Conservation (phyloP, 2,329 filamentous ascomycete genomes). For the Pezicula rhizophila region DNA sequence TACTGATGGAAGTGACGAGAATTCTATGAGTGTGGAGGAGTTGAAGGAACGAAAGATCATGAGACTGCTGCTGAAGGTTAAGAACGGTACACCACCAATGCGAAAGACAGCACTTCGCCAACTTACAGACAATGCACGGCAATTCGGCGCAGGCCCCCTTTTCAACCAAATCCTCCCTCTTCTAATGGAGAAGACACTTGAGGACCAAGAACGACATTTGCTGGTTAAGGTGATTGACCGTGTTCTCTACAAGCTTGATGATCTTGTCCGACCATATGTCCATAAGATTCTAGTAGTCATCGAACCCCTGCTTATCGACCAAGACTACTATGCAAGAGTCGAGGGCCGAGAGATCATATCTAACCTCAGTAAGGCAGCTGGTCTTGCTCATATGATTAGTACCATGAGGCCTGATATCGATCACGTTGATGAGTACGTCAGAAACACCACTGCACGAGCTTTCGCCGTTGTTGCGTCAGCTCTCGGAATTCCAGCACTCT, state of each 20-base stretch:
- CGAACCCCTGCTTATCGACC: slow-evolving; percentile 96
- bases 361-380: slow-evolving; percentile 93
- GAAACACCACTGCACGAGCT: slow-evolving; percentile 93
- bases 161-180: slow-evolving; percentile 97
- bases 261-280: slow-evolving; percentile 90
- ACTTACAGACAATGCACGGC: slow-evolving; percentile 92
- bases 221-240: slow-evolving; percentile 98
- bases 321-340: slow-evolving; percentile 98
- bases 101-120: slow-evolving; percentile 95
- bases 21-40: slow-evolving; percentile 85
- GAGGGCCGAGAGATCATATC: slow-evolving; percentile 99
- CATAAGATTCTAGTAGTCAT: slow-evolving; percentile 99
- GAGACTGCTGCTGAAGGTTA: slow-evolving; percentile 92
- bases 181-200: slow-evolving; percentile 95
- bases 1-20: slow-evolving; percentile 89
- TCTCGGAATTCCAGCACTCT: slow-evolving; percentile 86
- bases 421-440: slow-evolving; percentile 95
- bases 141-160: slow-evolving; percentile 87
- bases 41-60: slow-evolving; percentile 98
- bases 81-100: slow-evolving; percentile 98
- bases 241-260: slow-evolving; percentile 96
- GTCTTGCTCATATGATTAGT: slow-evolving; percentile 97
- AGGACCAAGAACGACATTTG: slow-evolving; percentile 96
- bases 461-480: slow-evolving; percentile 97
- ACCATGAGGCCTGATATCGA: slow-evolving; percentile 99